Evolutionary conservation across 768 basidiomycete species (phyloP).

Genomic region (Auriculariales sp.): DNA sequence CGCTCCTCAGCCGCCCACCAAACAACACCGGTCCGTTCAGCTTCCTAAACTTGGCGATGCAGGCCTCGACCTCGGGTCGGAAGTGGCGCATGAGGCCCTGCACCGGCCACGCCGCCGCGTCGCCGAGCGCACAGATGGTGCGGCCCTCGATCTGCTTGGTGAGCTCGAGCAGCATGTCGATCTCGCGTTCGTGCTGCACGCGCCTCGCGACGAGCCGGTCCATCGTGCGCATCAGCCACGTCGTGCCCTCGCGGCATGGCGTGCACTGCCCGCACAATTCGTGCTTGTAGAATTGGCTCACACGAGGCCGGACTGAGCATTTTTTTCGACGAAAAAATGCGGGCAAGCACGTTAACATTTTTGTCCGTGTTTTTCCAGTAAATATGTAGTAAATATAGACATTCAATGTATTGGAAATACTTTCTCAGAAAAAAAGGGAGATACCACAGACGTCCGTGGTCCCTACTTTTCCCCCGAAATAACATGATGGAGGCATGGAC

Average conservation of each 20-base stretch:
- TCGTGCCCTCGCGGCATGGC: slow-evolving; percentile 87
- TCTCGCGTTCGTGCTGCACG: slow-evolving; percentile 82
- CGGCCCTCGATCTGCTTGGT: slow-evolving; percentile 96
- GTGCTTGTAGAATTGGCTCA: slow-evolving; percentile 97
- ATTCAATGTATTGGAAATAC: too few species aligned
- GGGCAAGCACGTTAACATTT: too few species aligned
- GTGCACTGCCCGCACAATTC: slow-evolving; percentile 97
- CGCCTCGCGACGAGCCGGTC: slow-evolving; percentile 86
- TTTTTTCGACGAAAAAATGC: too few species aligned
- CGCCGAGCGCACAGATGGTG: slow-evolving; percentile 93
- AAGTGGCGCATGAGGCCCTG: slow-evolving; percentile 97
- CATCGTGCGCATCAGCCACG: slow-evolving; percentile 99
- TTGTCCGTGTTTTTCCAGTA: too few species aligned
- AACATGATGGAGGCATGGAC: too few species aligned
- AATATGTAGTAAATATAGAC: too few species aligned
- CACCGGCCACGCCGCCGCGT: slow-evolving; percentile 97
- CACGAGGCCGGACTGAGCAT: too few species aligned
- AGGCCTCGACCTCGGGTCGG: slow-evolving; percentile 85
- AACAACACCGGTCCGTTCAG: slow-evolving; percentile 75
- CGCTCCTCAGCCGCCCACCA: slow-evolving; percentile 61
- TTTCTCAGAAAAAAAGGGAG: too few species aligned
- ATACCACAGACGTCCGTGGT: too few species aligned
- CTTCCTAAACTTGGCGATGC: slow-evolving; percentile 65
- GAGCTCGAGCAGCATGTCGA: slow-evolving; percentile 93
- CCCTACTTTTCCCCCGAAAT: too few species aligned